These are phyloP conservation scores for Pleoardoris graminearum DNA, from an alignment of 2,329 filamentous ascomycete genomes.

Conservation along the genomic window DNA sequence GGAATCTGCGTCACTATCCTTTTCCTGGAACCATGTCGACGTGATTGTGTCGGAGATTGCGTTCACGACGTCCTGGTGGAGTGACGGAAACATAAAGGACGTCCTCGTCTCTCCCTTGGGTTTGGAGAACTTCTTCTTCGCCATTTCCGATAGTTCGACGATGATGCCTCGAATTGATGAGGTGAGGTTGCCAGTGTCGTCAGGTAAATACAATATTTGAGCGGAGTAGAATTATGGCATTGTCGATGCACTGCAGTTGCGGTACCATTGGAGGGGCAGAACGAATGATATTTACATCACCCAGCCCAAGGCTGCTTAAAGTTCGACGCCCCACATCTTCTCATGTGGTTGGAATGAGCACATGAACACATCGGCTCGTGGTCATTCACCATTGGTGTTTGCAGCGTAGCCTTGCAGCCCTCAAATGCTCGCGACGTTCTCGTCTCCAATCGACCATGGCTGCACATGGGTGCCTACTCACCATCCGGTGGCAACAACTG, in stretches of 20 bases:
- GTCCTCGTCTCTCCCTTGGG: constrained; percentile 1
- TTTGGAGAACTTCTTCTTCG: constrained; percentile 3
- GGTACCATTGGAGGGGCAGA: background rate
- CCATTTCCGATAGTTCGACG: background rate
- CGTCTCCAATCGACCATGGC: background rate
- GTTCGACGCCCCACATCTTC: background rate
- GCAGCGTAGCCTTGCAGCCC: background rate
- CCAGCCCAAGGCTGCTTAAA: background rate
- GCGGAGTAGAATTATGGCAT: background rate
- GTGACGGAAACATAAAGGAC: constrained; percentile 8
- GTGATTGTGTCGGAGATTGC: constrained; percentile 7
- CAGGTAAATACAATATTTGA: background rate
- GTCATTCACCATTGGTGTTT: background rate
- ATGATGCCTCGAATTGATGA: background rate
- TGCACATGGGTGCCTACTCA: background rate
- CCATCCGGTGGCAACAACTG: too few relatives aligned
- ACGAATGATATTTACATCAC: background rate
- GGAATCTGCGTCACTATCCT: constrained; percentile 4
- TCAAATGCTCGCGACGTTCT: background rate
- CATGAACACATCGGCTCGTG: background rate
- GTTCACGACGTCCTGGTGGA: constrained; percentile 6
- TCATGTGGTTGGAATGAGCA: background rate
- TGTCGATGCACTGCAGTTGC: background rate
- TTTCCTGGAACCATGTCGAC: constrained; percentile 5
- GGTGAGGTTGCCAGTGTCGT: background rate